A percentile compares a stretch with the other conserved stretches of the same genome.
Evolutionary conservation across 306 rosid species (phyloP).

Genomic region (Fragaria vesca): DNA sequence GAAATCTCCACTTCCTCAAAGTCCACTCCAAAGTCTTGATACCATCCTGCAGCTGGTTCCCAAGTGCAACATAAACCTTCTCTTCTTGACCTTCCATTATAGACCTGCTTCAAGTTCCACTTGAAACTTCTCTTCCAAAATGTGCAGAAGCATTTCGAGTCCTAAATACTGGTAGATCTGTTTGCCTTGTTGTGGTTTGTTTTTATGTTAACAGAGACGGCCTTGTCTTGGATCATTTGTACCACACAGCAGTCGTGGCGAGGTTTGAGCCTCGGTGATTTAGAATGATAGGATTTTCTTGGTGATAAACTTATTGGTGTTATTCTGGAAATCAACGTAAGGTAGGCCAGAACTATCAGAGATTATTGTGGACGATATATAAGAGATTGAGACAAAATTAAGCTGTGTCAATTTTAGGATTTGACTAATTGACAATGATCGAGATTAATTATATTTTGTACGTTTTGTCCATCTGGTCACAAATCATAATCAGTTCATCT

Average conservation of each 20-base stretch:
- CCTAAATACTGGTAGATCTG: background rate
- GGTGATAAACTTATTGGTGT: background rate
- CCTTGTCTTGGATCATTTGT: slow-evolving; percentile 40
- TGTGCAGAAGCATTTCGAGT: background rate
- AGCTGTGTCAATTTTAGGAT: background rate
- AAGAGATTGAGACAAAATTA: background rate
- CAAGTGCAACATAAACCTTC: slow-evolving; percentile 72
- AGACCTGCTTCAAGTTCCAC: background rate
- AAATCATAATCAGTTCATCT: background rate
- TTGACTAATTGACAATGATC: slow-evolving; percentile 11
- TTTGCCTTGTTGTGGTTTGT: background rate
- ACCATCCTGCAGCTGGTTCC: slow-evolving; percentile 69
- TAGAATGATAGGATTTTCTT: background rate
- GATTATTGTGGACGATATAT: background rate
- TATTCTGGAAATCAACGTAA: slow-evolving; percentile 7
- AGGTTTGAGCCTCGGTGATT: slow-evolving; percentile 3
- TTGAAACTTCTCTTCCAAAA: slow-evolving; percentile 1
- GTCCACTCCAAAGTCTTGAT: slow-evolving; percentile 68
- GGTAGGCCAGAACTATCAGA: slow-evolving; percentile 16
- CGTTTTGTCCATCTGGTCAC: background rate
- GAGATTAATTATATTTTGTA: slow-evolving; percentile 23
- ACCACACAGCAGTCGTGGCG: slow-evolving; percentile 18
- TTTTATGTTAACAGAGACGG: slow-evolving; percentile 23
- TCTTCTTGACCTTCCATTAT: slow-evolving; percentile 42
- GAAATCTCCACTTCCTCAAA: slow-evolving; percentile 65